phyloP scores from a whole-genome alignment of 1,139 yeast genomes.

The Nakaseomyces bracarensis region DNA sequence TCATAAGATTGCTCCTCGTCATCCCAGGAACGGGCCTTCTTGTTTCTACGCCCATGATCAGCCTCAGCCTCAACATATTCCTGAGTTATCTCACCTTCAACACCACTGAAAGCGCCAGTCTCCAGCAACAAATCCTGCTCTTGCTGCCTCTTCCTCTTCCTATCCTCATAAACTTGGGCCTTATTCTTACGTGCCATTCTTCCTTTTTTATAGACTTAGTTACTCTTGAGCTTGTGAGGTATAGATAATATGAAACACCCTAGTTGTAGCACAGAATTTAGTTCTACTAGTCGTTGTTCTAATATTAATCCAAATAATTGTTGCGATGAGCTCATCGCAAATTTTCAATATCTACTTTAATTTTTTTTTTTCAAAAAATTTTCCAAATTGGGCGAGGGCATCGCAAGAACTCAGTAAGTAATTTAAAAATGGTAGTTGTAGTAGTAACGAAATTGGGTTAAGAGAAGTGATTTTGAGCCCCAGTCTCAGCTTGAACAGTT shows the following conservation, averaged over 20 bases:
- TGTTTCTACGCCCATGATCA: constrained; percentile 16
- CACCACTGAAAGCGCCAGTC: constrained; percentile 39
- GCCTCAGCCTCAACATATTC: constrained; percentile 11
- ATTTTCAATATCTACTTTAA: background rate
- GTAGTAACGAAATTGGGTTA: too few relatives aligned
- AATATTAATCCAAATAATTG: too few relatives aligned
- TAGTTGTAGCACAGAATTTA: too few relatives aligned
- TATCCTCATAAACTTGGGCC: constrained; percentile 22
- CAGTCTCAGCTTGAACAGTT: too few relatives aligned
- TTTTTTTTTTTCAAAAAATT: background rate
- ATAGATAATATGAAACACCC: too few relatives aligned
- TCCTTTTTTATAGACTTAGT: background rate
- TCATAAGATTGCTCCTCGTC: constrained; percentile 66
- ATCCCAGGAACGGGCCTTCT: constrained; percentile 36
- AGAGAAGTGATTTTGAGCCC: too few relatives aligned
- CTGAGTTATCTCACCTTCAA: constrained; percentile 25
- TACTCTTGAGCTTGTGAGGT: too few relatives aligned
- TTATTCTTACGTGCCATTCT: constrained; percentile 27
- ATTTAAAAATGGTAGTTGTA: too few relatives aligned
- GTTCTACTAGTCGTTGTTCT: too few relatives aligned
- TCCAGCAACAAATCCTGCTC: constrained; percentile 44
- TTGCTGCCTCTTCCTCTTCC: constrained; percentile 39
- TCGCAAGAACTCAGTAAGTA: background rate
- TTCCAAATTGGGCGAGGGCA: background rate
- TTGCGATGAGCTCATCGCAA: constrained; percentile 5